Base-by-base conservation (phyloP, 2,329 filamentous ascomycete genomes). In the Microdochium trichocladiopsis region DNA sequence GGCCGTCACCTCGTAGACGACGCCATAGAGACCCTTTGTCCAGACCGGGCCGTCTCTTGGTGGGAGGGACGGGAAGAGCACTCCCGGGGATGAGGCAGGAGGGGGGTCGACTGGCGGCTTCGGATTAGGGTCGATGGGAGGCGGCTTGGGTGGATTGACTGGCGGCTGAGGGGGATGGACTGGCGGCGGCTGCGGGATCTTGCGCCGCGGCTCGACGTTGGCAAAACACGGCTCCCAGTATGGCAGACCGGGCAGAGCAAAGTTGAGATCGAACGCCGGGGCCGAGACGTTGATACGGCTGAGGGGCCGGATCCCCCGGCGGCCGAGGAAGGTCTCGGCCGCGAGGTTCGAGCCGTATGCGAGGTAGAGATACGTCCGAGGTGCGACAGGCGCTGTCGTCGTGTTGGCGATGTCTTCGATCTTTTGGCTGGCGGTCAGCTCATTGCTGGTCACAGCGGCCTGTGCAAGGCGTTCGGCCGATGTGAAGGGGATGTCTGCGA, bases 221-320 rank as follows among this genome's bases (percentile, higher is more conserved):
- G 90, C 91, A 66, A 97, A 96, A 68, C 93, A 96, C 1, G 94
- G 93, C 69, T 97, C 94, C 12, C 71, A 64, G 71, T 97, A 97
- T 0, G 94, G 89, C 1, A 96, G 63, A 1, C 91, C 93, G 0
- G 91, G 83, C 0, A 97, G 80, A 64, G 94, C 87, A 67, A 99
- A 96, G 6, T 85, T 88, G 50, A 99, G 75, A 49, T 81, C 77
- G 48, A 97, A 75, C 4, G 81, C 79, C 0, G 94, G 94, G 2
- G 90, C 90, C 4, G 87, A 80, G 8, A 96, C 93, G 63, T 91
- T 91, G 63, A 92, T 72, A 57, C 88, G 81, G 37, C 89, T 90
- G 14, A 97, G 62, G 0, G 94, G 94, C 24, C 80, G 82, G 69
- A 97, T 93, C 55, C 86, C 86, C 50, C 93, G 86, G 54, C 70